Evolutionary conservation across 306 rosid genomes (phyloP), one percentile per base, ranked within the genome.

Genomic region (Sechiopsis laciniata): DNA sequence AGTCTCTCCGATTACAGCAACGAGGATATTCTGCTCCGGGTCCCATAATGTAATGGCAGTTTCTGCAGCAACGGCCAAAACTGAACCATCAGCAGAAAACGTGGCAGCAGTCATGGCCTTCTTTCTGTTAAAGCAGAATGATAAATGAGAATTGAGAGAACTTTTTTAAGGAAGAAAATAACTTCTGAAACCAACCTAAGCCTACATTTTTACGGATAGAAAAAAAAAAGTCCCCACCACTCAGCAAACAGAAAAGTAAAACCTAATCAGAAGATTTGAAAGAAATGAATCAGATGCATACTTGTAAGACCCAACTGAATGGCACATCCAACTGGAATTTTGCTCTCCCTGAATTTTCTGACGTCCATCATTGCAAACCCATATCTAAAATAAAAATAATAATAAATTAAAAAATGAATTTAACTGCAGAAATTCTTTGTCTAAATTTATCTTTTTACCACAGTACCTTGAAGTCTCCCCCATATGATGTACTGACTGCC

Each of bases 301-400:
- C 99, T 91, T 94, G 84, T 94, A 94, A 82, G 97, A 86, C 58
- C 96, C 99, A 78, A 91, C 87, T 8, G 99, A 91, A n/a, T 87
- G 91, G 77, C 99, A 94, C 85, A 76, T 88, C 99, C 99, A 94
- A 69, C 90, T 89, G 75, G 88, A 88, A 82, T 74, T 86, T 76
- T 62, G 83, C 66, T 53, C 66, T 63, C 26, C 68, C 77, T 81
- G 85, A 62, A 64, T 78, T 50, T 85, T 85, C 76, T 79, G 84
- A 76, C 78, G 85, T 48, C 83, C 88, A 71, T 86, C 88, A 62
- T 76, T 83, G 85, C 85, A 80, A 78, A 86, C 87, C 99, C 99
- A 94, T 68, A 89, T 74, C 99, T 94, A 79, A 79, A 55, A 85
- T 71, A 57, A 26, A 48, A 50, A 21, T 32, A 32, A 32, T 2